Conservation (phyloP, 805 yeast species). For the Suhomyces pyralidae region DNA sequence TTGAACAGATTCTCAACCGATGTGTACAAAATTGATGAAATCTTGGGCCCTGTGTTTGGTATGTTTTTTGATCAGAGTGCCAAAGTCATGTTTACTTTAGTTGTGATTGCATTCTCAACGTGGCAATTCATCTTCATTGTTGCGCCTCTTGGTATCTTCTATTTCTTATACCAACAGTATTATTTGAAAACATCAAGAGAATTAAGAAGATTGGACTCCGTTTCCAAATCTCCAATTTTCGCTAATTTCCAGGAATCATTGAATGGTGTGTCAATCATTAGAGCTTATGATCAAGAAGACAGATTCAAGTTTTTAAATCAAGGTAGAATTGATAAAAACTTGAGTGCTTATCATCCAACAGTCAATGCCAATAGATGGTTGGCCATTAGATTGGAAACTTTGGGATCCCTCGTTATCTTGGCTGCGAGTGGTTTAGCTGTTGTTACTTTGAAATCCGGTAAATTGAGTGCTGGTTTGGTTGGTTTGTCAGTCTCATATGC, state of each 20-base stretch:
- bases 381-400: constrained; percentile 87
- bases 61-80: constrained; percentile 61
- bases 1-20: constrained; percentile 90
- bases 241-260: constrained; percentile 84
- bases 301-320: constrained; percentile 66
- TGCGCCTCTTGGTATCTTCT: constrained; percentile 63
- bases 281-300: constrained; percentile 66
- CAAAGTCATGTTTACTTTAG: constrained; percentile 69
- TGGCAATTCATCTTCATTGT: constrained; percentile 79
- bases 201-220: constrained; percentile 76
- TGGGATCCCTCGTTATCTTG: constrained; percentile 86
- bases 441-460: constrained; percentile 61
- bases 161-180: constrained; percentile 71
- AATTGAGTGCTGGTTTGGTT: constrained; percentile 82
- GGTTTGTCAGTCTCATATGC: constrained; percentile 95
- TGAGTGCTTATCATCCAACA: constrained; percentile 90
- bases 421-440: constrained; percentile 84
- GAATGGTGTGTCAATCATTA: constrained; percentile 69
- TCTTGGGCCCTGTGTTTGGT: constrained; percentile 64
- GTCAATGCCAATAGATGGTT: constrained; percentile 96
- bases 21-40: constrained; percentile 83
- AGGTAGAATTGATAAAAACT: constrained; percentile 74
- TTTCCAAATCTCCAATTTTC: constrained; percentile 74
- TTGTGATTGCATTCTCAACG: constrained; percentile 80
- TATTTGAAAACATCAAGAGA: constrained; percentile 78